A percentile compares a stretch with the other conserved stretches of the same genome.
Evolutionary conservation across 2,329 filamentous ascomycete species (phyloP).

Genomic region (Colletotrichum simmondsii): DNA sequence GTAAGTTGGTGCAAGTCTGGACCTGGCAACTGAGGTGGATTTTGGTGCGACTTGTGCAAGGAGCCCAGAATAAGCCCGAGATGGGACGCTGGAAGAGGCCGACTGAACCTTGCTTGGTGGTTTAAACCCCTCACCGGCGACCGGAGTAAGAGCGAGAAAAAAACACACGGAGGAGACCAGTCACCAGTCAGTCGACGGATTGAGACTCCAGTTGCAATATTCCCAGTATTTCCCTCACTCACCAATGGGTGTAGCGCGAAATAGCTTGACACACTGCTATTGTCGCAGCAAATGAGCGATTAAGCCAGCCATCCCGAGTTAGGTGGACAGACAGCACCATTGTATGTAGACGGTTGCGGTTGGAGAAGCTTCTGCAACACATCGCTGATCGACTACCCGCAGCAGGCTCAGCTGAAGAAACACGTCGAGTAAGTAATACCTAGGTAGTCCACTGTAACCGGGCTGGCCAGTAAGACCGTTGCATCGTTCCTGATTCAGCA

Average conservation of each 20-base stretch:
- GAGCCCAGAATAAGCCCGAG: constrained; percentile 35
- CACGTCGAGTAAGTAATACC: neutral
- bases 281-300: constrained; percentile 24
- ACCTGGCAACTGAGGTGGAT: constrained; percentile 22
- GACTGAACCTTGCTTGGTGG: constrained; percentile 22
- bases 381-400: neutral
- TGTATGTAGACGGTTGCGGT: neutral
- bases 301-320: constrained; percentile 2
- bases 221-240: constrained; percentile 31
- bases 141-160: constrained; percentile 23
- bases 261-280: constrained; percentile 7
- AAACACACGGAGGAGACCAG: neutral
- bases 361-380: constrained; percentile 23
- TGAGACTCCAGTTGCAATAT: neutral
- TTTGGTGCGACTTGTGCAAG: constrained; percentile 26
- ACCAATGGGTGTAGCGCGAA: constrained; percentile 15
- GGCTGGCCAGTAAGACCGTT: constrained; percentile 21
- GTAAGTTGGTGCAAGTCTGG: constrained; percentile 21
- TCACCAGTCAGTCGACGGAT: neutral
- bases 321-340: neutral
- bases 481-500: constrained; percentile 19
- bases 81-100: constrained; percentile 12
- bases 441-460: constrained; percentile 1
- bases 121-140: constrained; percentile 30
- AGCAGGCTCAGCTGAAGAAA: neutral